Conservation (phyloP, 192 early-diverging fungal species). For the Dimargaris xerosporica region DNA sequence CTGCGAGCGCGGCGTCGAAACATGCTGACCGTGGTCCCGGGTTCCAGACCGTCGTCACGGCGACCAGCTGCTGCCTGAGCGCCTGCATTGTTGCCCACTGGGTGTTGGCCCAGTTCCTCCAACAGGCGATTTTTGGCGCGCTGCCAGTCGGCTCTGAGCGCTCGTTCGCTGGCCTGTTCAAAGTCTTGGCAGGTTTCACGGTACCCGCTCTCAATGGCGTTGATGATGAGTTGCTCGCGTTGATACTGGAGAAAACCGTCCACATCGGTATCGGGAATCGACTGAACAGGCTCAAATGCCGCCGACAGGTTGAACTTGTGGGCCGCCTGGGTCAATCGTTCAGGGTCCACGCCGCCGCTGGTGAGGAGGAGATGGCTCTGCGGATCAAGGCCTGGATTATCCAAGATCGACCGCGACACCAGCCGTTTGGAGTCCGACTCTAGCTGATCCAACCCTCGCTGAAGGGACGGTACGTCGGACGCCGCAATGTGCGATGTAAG, state of each 20-base stretch:
- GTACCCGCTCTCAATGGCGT: conserved; percentile 54
- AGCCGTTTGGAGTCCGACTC: conserved; percentile 70
- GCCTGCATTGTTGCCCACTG: conserved; percentile 10
- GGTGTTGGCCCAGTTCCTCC: conserved; percentile 66
- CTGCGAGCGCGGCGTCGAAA: background rate
- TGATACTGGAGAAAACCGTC: conserved; percentile 58
- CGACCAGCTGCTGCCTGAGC: background rate
- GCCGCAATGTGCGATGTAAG: conserved; percentile 56
- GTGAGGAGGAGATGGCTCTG: conserved; percentile 58
- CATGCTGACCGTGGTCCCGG: background rate
- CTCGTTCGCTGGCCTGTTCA: conserved; percentile 38
- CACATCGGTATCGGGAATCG: conserved; percentile 65
- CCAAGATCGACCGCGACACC: conserved; percentile 26
- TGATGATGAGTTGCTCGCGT: conserved; percentile 60
- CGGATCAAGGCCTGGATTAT: conserved; percentile 19
- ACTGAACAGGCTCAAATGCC: conserved; percentile 60
- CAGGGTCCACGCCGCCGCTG: conserved; percentile 61
- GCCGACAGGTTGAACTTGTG: conserved; percentile 49
- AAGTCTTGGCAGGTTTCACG: conserved; percentile 50
- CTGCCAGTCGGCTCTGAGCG: conserved; percentile 55
- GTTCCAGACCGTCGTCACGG: too few species aligned
- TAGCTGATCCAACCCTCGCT: conserved; percentile 79
- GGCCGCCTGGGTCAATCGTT: conserved; percentile 39
- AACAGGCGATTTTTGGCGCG: conserved; percentile 54
- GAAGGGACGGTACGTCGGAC: conserved; percentile 54